These are phyloP conservation scores for Daedalea quercina DNA, from an alignment of 768 basidiomycete species.

Conservation along the genomic window DNA sequence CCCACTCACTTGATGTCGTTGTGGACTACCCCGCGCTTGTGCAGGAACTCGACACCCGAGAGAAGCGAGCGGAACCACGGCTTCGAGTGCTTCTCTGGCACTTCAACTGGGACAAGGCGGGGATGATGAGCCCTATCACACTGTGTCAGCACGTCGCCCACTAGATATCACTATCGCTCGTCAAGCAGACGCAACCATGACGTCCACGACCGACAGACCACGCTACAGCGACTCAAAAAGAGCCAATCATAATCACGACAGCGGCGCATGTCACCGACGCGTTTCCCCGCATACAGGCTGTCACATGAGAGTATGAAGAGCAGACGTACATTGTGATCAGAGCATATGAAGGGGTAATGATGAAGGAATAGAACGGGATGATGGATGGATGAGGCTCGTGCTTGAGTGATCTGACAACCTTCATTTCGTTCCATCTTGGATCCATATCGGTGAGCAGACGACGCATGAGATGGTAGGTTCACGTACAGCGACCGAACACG, in stretches of 20 bases:
- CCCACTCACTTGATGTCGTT: conserved; percentile 85
- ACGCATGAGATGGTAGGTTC: background rate
- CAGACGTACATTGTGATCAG: conserved; percentile 82
- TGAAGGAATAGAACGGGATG: conserved; percentile 89
- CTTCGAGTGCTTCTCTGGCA: conserved; percentile 70
- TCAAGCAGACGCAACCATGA: too few species aligned
- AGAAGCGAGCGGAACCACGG: conserved; percentile 80
- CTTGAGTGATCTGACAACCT: conserved; percentile 82
- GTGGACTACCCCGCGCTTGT: conserved; percentile 78
- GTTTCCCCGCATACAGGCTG: background rate
- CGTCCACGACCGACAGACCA: too few species aligned
- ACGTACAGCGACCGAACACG: conserved; percentile 82
- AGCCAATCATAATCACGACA: background rate
- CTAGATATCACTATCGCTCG: too few species aligned
- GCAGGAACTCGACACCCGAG: conserved; percentile 79
- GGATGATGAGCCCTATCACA: conserved; percentile 73
- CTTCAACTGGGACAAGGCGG: conserved; percentile 82
- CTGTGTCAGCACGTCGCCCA: background rate
- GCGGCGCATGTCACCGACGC: background rate
- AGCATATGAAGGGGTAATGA: conserved; percentile 86
- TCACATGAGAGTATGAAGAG: background rate
- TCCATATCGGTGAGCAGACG: background rate
- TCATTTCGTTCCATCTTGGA: conserved; percentile 94
- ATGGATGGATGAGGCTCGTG: conserved; percentile 86
- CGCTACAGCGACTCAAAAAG: background rate